A percentile compares a stretch with the other conserved stretches of the same genome.
Conservation (phyloP, 2,329 filamentous ascomycete genomes). For the Zarea fungicola region DNA sequence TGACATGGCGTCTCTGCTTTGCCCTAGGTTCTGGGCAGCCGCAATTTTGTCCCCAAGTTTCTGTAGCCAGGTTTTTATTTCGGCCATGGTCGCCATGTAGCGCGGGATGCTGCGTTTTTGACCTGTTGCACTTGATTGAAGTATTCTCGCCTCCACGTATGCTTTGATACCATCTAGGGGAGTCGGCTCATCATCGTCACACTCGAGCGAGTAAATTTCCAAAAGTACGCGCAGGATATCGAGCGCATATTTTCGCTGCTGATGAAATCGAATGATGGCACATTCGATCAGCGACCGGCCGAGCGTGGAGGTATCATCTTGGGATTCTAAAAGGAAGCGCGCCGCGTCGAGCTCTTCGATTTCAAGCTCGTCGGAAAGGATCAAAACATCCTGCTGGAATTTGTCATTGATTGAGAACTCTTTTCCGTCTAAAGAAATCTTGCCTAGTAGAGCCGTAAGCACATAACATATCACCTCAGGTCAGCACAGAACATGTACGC, state of each 20-base stretch:
- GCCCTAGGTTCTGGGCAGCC: conserved; percentile 69
- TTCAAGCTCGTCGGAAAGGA: conserved; percentile 81
- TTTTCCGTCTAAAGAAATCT: conserved; percentile 64
- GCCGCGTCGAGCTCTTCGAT: conserved; percentile 86
- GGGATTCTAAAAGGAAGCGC: conserved; percentile 66
- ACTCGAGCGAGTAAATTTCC: conserved; percentile 52
- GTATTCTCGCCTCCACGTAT: conserved; percentile 29
- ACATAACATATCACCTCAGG: not conserved
- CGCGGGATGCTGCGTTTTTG: conserved; percentile 63
- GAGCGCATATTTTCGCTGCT: conserved; percentile 74
- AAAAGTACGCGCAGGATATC: conserved; percentile 79
- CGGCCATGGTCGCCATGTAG: conserved; percentile 70
- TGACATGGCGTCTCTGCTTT: conserved; percentile 46
- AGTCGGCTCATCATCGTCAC: conserved; percentile 51
- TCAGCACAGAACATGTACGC: not conserved
- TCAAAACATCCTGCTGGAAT: conserved; percentile 76
- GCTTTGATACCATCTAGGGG: conserved; percentile 29
- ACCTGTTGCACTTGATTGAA: conserved; percentile 29
- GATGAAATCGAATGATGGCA: conserved; percentile 82
- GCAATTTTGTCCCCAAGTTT: conserved; percentile 71
- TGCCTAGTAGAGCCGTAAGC: conserved; percentile 52
- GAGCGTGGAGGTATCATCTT: conserved; percentile 61
- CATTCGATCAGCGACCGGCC: conserved; percentile 71
- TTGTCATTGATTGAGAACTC: conserved; percentile 80
- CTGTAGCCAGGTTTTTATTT: conserved; percentile 72